Percentiles rank a stretch among this genome's conserved stretches.
phyloP scores from a whole-genome alignment of 73 alveolate species.

The Blepharisma japonicum region DNA sequence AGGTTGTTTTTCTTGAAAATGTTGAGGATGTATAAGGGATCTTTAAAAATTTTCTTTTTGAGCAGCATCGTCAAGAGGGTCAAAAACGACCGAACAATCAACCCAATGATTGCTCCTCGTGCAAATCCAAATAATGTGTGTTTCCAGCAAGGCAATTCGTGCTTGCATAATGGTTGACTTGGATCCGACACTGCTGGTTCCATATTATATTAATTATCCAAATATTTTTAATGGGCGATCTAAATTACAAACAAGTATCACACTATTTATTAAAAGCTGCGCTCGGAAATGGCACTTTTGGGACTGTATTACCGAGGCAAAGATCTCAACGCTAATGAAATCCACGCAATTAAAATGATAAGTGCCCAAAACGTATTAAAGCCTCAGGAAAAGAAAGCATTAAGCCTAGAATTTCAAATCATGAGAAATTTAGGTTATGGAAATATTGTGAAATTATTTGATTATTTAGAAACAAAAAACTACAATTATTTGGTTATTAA shows the following conservation, averaged over 20 bases:
- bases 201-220: no score
- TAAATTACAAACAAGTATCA: background rate
- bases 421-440: constrained; percentile 66
- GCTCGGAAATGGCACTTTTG: constrained; percentile 9
- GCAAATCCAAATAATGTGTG: background rate
- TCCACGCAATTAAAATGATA: constrained; percentile 45
- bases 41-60: background rate
- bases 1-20: constrained; percentile 1
- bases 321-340: constrained; percentile 31
- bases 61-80: background rate
- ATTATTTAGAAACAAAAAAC: constrained; percentile 60
- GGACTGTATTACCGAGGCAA: constrained; percentile 33
- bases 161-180: no score
- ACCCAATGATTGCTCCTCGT: constrained; percentile 10
- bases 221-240: no score
- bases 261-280: background rate
- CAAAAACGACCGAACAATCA: background rate
- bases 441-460: constrained; percentile 71
- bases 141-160: no score
- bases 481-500: constrained; percentile 78
- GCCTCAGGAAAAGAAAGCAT: constrained; percentile 35
- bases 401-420: constrained; percentile 32
- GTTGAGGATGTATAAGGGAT: background rate
- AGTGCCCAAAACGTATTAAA: constrained; percentile 30
- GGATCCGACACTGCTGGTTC: no score